These are phyloP conservation scores for Pseudogymnoascus sp. DNA, from an alignment of 2,329 filamentous ascomycete genomes.

Conservation along the genomic window DNA sequence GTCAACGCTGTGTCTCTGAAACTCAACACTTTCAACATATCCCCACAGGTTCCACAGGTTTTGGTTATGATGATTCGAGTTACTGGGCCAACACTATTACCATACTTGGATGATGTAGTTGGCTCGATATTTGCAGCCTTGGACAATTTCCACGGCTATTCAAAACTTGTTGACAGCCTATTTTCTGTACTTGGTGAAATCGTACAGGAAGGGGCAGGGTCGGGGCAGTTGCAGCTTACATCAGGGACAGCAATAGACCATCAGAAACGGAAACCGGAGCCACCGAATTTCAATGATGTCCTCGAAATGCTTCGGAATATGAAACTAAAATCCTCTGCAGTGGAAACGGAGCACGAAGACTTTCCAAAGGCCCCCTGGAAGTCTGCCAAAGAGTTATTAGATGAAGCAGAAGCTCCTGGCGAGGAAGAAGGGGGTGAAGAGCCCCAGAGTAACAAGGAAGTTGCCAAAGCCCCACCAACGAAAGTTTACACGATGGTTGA, in stretches of 20 bases:
- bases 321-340: constrained; percentile 31
- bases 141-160: constrained; percentile 94
- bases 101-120: constrained; percentile 86
- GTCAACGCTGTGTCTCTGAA: constrained; percentile 86
- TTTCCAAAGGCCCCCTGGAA: constrained; percentile 30
- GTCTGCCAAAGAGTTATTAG: constrained; percentile 31
- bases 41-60: constrained; percentile 83
- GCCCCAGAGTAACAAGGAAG: constrained; percentile 35
- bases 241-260: constrained; percentile 25
- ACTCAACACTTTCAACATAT: constrained; percentile 86
- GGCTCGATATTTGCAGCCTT: constrained; percentile 85
- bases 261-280: constrained; percentile 30
- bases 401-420: constrained; percentile 24
- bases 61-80: constrained; percentile 89
- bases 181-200: constrained; percentile 78
- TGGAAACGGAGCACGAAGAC: constrained; percentile 20
- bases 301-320: constrained; percentile 57
- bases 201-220: constrained; percentile 70
- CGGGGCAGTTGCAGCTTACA: constrained; percentile 37
- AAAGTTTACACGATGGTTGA: constrained; percentile 75
- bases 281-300: constrained; percentile 38
- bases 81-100: constrained; percentile 71
- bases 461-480: constrained; percentile 56
- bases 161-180: constrained; percentile 72
- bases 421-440: constrained; percentile 31